Conservation (phyloP, 1,139 yeast genomes). For the Lodderomyces elongisporus region DNA sequence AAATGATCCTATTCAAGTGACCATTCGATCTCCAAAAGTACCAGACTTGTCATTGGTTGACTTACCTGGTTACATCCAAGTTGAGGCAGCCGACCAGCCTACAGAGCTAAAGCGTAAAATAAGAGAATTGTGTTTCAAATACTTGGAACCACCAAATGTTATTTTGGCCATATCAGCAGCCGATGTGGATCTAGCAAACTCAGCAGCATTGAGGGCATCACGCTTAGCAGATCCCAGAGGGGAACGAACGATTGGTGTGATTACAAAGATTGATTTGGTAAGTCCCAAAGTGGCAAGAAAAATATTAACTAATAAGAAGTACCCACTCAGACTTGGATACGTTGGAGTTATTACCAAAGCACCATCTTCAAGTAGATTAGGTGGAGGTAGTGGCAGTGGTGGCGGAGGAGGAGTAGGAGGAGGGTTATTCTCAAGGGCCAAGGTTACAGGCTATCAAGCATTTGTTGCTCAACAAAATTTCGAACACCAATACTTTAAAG, state of each 20-base stretch:
- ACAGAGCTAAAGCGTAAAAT: slow-evolving; percentile 74
- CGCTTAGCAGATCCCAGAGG: slow-evolving; percentile 90
- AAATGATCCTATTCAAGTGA: slow-evolving; percentile 85
- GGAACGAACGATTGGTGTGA: slow-evolving; percentile 91
- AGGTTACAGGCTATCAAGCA: slow-evolving; percentile 41
- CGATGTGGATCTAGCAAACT: slow-evolving; percentile 95
- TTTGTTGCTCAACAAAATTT: slow-evolving; percentile 60
- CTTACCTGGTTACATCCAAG: slow-evolving; percentile 95
- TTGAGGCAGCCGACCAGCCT: slow-evolving; percentile 97
- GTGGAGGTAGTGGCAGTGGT: too few species aligned
- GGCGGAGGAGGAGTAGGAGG: too few species aligned
- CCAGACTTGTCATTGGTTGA: slow-evolving; percentile 95
- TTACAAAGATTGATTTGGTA: slow-evolving; percentile 88
- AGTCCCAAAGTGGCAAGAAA: slow-evolving; percentile 67
- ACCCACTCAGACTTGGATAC: slow-evolving; percentile 92
- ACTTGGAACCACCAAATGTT: slow-evolving; percentile 86
- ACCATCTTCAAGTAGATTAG: slow-evolving; percentile 36
- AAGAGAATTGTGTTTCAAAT: slow-evolving; percentile 72
- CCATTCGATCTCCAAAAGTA: slow-evolving; percentile 84
- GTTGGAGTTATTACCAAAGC: slow-evolving; percentile 92
- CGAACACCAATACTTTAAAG: slow-evolving; percentile 55
- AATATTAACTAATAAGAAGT: slow-evolving; percentile 69
- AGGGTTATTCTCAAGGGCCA: slow-evolving; percentile 32
- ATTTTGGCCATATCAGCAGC: slow-evolving; percentile 96
- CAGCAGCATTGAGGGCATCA: slow-evolving; percentile 92